phyloP scores from a whole-genome alignment of 768 basidiomycete species.

The Fomitopsis serialis region DNA sequence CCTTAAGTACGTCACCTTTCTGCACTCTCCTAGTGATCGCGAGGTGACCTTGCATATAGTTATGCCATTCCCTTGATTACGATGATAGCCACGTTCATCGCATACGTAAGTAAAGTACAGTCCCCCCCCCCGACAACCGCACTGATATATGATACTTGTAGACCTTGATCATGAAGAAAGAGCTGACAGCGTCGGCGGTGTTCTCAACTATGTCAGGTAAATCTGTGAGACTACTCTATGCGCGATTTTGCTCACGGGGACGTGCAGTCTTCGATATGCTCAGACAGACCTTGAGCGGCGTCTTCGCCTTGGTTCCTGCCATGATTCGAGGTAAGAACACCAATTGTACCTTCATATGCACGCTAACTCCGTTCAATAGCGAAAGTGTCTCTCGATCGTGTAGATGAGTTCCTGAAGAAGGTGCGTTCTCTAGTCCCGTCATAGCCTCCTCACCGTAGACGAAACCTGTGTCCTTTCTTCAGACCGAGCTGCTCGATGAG shows the following conservation, averaged over 20 bases:
- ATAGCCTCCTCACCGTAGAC: background rate
- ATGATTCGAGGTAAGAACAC: slow-evolving; percentile 32
- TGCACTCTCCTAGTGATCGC: slow-evolving; percentile 6
- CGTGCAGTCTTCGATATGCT: slow-evolving; percentile 53
- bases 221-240: background rate
- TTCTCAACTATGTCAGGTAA: slow-evolving; percentile 34
- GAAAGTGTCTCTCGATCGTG: slow-evolving; percentile 62
- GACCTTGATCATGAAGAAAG: slow-evolving; percentile 35
- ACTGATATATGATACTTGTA: slow-evolving; percentile 11
- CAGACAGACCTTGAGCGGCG: slow-evolving; percentile 38
- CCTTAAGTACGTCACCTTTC: slow-evolving; percentile 33
- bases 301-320: slow-evolving; percentile 26
- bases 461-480: background rate
- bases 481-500: slow-evolving; percentile 47
- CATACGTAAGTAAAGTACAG: slow-evolving; percentile 43
- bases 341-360: too few species aligned
- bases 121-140: slow-evolving; percentile 15
- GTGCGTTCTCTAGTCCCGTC: slow-evolving; percentile 7
- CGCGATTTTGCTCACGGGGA: background rate
- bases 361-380: slow-evolving; percentile 22
- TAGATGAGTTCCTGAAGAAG: slow-evolving; percentile 41
- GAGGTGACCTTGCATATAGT: slow-evolving; percentile 26
- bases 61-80: slow-evolving; percentile 55
- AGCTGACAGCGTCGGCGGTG: slow-evolving; percentile 33
- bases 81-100: slow-evolving; percentile 61